Evolutionary conservation across 345 rosid species (phyloP), one percentile per base, ranked within the genome.

Genomic region (Excoecaria agallocha): DNA sequence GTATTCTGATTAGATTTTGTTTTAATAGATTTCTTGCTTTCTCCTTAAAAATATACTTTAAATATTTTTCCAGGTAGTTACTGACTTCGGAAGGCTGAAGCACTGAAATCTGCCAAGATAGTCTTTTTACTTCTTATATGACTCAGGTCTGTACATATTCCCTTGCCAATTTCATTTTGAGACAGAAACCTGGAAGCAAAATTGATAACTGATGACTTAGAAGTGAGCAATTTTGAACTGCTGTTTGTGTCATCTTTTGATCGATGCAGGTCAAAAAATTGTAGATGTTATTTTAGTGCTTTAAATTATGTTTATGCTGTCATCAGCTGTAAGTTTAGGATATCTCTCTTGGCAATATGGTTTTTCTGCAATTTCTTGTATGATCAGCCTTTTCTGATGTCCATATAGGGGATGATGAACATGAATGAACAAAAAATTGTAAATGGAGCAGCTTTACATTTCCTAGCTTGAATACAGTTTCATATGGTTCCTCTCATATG

Each of bases 11-110:
- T 25, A 37, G 56, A 24, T 51, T 69, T 58, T 41, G 30, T n/a
- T 46, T 52, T 61, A 35, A 22, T 19, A 19, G 43, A 12, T 25
- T 16, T 51, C 73, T 43, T 4, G 6, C 5, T 45, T 74, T 4
- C 11, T 43, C 48, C 50, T 43, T 50, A 38, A 37, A 16, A 9
- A 71, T 2, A 41, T 59, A 74, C n/a, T 71, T 51, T 68, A 20
- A 57, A 41, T 73, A 77, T 78, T 43, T n/a, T 79, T 82, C 39
- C 83, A 84, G 85, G 83, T 84, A 74, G 61, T 58, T 46, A 45
- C 38, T 30, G 51, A 46, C 57, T 30, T 2, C 25, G 50, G 12
- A 6, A 50, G 58, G 66, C 12, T 43, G 61, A 41, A 49, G 65
- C 55, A 38, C 8, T 8, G 8, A 48, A 63, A 45, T 46, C 6